Evolutionary conservation across 1,284 basidiomycete species (phyloP).

Genomic region (Waitea zeae): DNA sequence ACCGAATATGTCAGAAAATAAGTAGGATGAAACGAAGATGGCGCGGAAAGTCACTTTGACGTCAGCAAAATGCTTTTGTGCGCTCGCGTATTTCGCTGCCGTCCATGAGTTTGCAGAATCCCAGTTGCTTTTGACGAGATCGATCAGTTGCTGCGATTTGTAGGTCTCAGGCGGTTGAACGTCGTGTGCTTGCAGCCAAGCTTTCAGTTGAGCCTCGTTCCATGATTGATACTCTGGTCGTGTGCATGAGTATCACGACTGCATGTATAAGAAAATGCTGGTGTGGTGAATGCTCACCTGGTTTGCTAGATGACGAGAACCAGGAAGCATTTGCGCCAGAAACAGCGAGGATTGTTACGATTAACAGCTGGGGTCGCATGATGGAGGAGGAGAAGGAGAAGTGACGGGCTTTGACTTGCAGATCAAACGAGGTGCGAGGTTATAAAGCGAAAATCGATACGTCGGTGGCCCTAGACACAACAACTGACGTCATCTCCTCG

Average conservation of each 20-base stretch:
- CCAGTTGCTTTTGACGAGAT: constrained; percentile 49
- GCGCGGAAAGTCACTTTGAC: constrained; percentile 19
- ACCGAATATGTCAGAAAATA: constrained; percentile 3
- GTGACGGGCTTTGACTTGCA: too few relatives aligned
- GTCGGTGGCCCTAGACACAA: too few relatives aligned
- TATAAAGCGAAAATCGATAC: too few relatives aligned
- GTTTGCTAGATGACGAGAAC: too few relatives aligned
- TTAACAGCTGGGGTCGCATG: constrained; percentile 1
- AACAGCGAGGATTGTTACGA: constrained; percentile 17
- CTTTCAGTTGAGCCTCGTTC: constrained; percentile 42
- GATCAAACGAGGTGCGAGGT: too few relatives aligned
- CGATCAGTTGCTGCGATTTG: constrained; percentile 26
- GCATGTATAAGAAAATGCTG: too few relatives aligned
- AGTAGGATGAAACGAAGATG: constrained; percentile 7
- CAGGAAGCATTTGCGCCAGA: constrained; percentile 31
- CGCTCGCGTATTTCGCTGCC: constrained; percentile 39
- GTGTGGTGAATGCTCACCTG: too few relatives aligned
- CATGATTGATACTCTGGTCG: constrained; percentile 44
- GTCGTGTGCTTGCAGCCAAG: constrained; percentile 60
- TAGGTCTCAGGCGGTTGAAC: constrained; percentile 37
- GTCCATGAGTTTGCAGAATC: constrained; percentile 37
- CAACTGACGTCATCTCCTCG: too few relatives aligned
- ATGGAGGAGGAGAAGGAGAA: background rate
- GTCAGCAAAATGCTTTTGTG: constrained; percentile 50
- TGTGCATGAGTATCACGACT: too few relatives aligned